Base-by-base conservation (phyloP, 208 protist species). In the Acanthamoeba divionensis region DNA sequence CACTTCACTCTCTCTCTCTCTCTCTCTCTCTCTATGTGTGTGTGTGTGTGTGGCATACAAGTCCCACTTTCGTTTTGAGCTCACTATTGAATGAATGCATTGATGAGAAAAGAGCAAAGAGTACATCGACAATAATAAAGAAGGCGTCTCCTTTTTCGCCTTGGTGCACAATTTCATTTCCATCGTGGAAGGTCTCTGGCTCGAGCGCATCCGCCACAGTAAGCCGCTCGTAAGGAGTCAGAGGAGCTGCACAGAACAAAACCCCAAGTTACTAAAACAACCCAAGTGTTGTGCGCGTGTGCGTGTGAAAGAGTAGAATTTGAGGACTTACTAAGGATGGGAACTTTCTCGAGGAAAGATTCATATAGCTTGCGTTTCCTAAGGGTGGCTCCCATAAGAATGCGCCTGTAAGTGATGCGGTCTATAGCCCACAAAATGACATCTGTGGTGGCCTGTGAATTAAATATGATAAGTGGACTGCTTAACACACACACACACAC, bases 141-240 rank as follows among this genome's bases (percentile, higher is more conserved):
- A 97, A 96, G 13, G 86, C 36, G 55, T 97, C 91, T 21, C 95
- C 95, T 18, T 29, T 31, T 0, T 96, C 95, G 54, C 95, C 95
- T 71, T 97, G 95, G 9, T 67, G 63, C 18, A 97, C 93, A 47
- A 97, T 90, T 10, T 66, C 29, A 13, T 86, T 89, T 47, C 90
- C 93, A 33, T 91, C 60, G 2, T 90, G 26, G 66, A 93, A 93
- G 33, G 66, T 24, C 3, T 31, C 50, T 9, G 79, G 57, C 38
- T 93, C 67, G 7, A 96, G 82, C 0, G 93, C 93, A 33, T 96
- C 95, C n/a, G 93, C 91, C 2, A 96, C 62, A 18, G 75, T 62
- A 10, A 69, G 38, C 29, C 80, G 38, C 41, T 91, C 89, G 24
- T 45, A 77, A 29, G 69, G 26, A 60, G 33, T 66, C 26, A 82